Conservation (phyloP, 1,284 basidiomycete genomes). For the Moesziomyces sp. region DNA sequence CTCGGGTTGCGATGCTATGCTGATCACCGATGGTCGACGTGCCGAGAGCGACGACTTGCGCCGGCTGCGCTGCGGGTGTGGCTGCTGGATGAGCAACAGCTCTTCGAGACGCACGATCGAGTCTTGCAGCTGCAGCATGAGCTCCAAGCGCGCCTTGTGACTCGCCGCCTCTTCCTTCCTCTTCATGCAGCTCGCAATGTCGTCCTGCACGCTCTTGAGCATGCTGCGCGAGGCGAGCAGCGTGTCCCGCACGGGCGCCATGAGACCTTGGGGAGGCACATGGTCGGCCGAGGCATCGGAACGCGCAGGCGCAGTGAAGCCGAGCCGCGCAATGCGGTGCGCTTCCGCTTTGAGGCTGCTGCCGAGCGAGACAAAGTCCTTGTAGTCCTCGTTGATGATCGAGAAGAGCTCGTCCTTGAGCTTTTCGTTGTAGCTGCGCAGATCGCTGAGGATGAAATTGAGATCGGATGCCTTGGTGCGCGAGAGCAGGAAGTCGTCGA, state of each 20-base stretch:
- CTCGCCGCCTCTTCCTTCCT: conserved; percentile 78
- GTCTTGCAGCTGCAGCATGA: conserved; percentile 87
- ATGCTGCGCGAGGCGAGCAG: conserved; percentile 54
- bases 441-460: conserved; percentile 84
- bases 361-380: conserved; percentile 94
- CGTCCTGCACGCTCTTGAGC: conserved; percentile 80
- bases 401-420: conserved; percentile 91
- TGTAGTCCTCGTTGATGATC: conserved; percentile 97
- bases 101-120: conserved; percentile 84
- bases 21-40: conserved; percentile 21
- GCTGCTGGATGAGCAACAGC: conserved; percentile 74
- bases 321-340: conserved; percentile 38
- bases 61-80: conserved; percentile 2
- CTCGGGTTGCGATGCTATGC: conserved; percentile 7
- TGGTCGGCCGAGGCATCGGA: not conserved
- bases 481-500: conserved; percentile 88
- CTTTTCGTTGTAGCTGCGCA: conserved; percentile 82
- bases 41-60: conserved; percentile 13
- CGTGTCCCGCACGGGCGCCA: conserved; percentile 44
- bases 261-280: conserved; percentile 12
- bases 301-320: conserved; percentile 16
- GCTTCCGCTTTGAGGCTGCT: conserved; percentile 44
- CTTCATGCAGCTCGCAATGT: conserved; percentile 79
- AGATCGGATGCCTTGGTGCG: conserved; percentile 83
- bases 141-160: conserved; percentile 78